Base-by-base conservation (phyloP, 208 protist genomes). In the Trypanosoma avium region DNA sequence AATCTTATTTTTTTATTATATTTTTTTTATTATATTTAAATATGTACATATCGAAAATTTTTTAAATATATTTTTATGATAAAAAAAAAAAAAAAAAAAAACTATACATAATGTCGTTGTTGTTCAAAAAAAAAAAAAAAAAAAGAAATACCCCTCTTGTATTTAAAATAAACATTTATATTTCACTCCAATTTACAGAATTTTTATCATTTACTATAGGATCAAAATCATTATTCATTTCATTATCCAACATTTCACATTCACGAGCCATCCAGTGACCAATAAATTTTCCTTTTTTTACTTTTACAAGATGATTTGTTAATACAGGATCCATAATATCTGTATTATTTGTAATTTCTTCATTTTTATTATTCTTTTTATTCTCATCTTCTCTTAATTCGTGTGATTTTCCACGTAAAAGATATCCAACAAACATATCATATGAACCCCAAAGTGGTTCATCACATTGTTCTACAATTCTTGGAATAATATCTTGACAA, bases 401-500 rank as follows among this genome's bases (percentile, higher is more conserved):
- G 30, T 61, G 13, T 46, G 26, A 6, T 5, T 24, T 32, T 36
- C 9, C 46, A 13, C 26, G 59, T 32, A 29, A 29, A 10, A 55
- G 46, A 50, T 32, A 82, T 12, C 89, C 89, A 24, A 89, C 62
- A 1, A 95, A 50, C 40, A 83, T 85, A 7, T 74, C 72, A 59
- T 88, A 90, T 26, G 84, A 79, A 19, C 77, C 61, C 86, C 86
- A 95, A 45, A 95, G 45, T 15, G 78, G 77, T 13, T 74, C 78
- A 36, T 91, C 75, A 32, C 84, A 90, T 68, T 91, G 81, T 65
- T 95, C 89, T 30, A 95, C 50, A 56, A 92, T 82, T 10, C 65
- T 59, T 3, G 77, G 66, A 29, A 79, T 32, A 43, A 89, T 65
- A 42, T 32, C 19, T 3, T 70, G 17, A 47, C 72, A 83, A 57